Base-by-base conservation (phyloP, 768 basidiomycete species). In the Exidia glandulosa region DNA sequence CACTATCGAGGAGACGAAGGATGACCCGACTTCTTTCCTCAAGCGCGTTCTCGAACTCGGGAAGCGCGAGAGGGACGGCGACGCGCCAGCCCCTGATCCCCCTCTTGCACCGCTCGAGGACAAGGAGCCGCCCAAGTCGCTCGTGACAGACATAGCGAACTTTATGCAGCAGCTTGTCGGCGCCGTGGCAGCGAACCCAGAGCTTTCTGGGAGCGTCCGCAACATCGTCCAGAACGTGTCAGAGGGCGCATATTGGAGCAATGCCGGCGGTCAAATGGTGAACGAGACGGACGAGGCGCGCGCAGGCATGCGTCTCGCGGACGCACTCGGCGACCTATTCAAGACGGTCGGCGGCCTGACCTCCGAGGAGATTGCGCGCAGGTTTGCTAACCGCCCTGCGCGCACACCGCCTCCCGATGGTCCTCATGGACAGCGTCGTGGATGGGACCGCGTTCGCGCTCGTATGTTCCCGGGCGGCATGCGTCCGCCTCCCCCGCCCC, bases 231-330 rank as follows among this genome's bases (percentile, higher is more conserved):
- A 74, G 56, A 87, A 90, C 63, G 75, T 84, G 3, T 74, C 77
- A 4, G 81, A 74, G 57, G 88, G 87, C 27, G 74, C 79, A 9
- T 90, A 91, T 67, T 91, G 86, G 87, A 69, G 73, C 34, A 70
- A 77, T 31, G 86, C 88, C 25, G 50, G 25, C 50, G 9, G 50
- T 9, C 50, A 54, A 25, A 23, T 54, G 25, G 47, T 30, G n/a
- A 29, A 54, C 25, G 59, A 59, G 16, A 52, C 59, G 14, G 34
- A 19, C 1, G 30, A 33, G 32, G 59, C 48, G n/a, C 59, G 31
- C 25, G 59, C 59, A 2, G 59, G 48, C 32, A 48, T 52, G 59
- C 48, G 33, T 27, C 50, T 59, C 9, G 59, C 48, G 12, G 59
- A 59, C 27, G 45, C 59, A 16, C 30, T 59, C 2, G 59, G 48